phyloP scores from a whole-genome alignment of 257 asterid species.

The Solanum tarapatanum region DNA sequence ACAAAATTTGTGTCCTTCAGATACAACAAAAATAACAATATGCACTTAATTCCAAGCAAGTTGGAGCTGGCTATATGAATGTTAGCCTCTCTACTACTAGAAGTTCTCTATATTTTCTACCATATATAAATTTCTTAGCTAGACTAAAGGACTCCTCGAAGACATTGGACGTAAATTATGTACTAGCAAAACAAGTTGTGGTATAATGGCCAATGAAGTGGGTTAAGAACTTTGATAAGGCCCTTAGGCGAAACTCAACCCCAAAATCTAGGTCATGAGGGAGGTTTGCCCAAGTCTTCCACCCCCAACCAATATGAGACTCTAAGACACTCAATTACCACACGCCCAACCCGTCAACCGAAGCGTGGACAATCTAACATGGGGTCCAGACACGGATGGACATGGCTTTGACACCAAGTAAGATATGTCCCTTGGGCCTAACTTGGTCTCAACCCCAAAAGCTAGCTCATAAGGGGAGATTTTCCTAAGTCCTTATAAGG shows the following conservation, averaged over 20 bases:
- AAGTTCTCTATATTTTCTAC: not conserved
- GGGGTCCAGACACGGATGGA: not conserved
- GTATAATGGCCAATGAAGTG: not conserved
- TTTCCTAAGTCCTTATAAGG: not conserved
- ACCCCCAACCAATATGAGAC: not conserved
- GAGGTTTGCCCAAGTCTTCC: not conserved
- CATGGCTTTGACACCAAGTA: not conserved
- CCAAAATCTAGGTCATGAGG: not conserved
- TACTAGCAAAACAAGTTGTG: not conserved
- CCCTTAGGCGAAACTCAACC: not conserved
- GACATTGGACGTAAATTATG: not conserved
- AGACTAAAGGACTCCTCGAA: not conserved
- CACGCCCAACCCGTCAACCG: not conserved
- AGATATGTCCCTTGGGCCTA: not conserved
- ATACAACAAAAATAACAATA: not conserved
- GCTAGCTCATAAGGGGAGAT: not conserved
- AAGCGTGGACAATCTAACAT: not conserved
- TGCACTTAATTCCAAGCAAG: not conserved
- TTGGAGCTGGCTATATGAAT: not conserved
- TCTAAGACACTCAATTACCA: not conserved
- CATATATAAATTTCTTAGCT: not conserved
- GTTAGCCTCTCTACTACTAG: not conserved
- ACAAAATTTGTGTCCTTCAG: not conserved
- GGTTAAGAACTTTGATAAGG: not conserved
- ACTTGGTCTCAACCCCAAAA: not conserved